phyloP scores from a whole-genome alignment of 805 yeast species.

The Yarrowia sp. region DNA sequence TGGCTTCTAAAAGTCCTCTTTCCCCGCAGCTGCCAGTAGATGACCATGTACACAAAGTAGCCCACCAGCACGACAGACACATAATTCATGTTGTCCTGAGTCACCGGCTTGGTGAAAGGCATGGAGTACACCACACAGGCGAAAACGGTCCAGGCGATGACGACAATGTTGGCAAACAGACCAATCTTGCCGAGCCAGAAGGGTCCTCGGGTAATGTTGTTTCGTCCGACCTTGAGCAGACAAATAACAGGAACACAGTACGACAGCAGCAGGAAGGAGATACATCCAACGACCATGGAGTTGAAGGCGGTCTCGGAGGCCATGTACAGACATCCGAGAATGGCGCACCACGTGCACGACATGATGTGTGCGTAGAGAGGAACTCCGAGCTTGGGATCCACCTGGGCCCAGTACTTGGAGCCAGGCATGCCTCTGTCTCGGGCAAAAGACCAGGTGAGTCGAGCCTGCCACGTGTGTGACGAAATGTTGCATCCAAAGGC shows the following conservation, averaged over 20 bases:
- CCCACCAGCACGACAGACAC: slow-evolving; percentile 19
- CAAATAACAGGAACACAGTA: slow-evolving; percentile 55
- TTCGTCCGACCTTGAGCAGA: slow-evolving; percentile 49
- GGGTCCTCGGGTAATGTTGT: slow-evolving; percentile 40
- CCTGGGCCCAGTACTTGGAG: slow-evolving; percentile 49
- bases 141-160: slow-evolving; percentile 56
- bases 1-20: slow-evolving; percentile 1
- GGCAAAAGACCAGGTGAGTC: slow-evolving; percentile 65
- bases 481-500: slow-evolving; percentile 59
- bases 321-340: slow-evolving; percentile 59
- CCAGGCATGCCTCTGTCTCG: slow-evolving; percentile 62
- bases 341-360: slow-evolving; percentile 51
- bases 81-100: slow-evolving; percentile 62
- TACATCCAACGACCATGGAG: slow-evolving; percentile 60
- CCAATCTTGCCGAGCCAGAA: slow-evolving; percentile 31
- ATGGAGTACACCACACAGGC: slow-evolving; percentile 59
- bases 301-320: slow-evolving; percentile 67
- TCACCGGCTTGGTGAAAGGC: slow-evolving; percentile 59
- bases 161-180: slow-evolving; percentile 34
- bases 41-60: neutral
- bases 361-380: slow-evolving; percentile 59
- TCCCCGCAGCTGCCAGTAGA: slow-evolving; percentile 20
- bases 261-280: slow-evolving; percentile 55
- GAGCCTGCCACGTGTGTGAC: slow-evolving; percentile 64
- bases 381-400: slow-evolving; percentile 48